Evolutionary conservation across 352 stramenopile species (phyloP).

Genomic region (Paralagenidium karlingii): DNA sequence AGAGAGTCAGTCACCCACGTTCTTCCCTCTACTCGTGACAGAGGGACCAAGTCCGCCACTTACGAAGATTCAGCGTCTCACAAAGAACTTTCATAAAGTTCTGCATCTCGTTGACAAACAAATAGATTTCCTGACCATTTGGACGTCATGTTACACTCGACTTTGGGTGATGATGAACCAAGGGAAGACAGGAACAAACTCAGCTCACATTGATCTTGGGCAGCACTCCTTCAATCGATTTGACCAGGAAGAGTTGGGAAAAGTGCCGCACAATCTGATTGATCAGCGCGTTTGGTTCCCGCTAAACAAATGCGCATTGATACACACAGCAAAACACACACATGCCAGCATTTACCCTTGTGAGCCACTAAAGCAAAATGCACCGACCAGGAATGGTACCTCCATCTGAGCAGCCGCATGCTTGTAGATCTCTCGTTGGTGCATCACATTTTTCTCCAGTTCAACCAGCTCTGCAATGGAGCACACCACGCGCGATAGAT

Average conservation of each 20-base stretch:
- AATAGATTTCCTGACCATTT: slow-evolving; percentile 48
- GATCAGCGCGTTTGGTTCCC: slow-evolving; percentile 61
- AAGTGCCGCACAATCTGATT: slow-evolving; percentile 85
- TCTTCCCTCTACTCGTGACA: background rate
- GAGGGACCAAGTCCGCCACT: slow-evolving; percentile 11
- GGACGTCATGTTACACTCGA: background rate
- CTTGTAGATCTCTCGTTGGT: slow-evolving; percentile 67
- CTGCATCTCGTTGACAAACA: slow-evolving; percentile 81
- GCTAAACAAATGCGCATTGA: slow-evolving; percentile 22
- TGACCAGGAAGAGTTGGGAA: slow-evolving; percentile 78
- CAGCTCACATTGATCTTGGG: slow-evolving; percentile 82
- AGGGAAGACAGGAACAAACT: no score
- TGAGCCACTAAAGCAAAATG: slow-evolving; percentile 1
- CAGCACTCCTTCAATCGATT: slow-evolving; percentile 76
- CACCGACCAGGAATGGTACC: slow-evolving; percentile 14
- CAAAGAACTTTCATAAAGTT: slow-evolving; percentile 63
- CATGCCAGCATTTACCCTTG: background rate
- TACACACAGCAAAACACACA: no score
- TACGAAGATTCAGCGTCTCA: slow-evolving; percentile 50
- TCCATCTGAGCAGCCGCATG: slow-evolving; percentile 66
- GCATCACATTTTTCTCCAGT: slow-evolving; percentile 70
- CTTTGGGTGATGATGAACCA: background rate
- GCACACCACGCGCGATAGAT: slow-evolving; percentile 40
- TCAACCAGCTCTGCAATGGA: slow-evolving; percentile 70
- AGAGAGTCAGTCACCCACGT: no score